These are phyloP conservation scores for Cichorium intybus DNA, from an alignment of 140 eudicot species.

Conservation along the genomic window DNA sequence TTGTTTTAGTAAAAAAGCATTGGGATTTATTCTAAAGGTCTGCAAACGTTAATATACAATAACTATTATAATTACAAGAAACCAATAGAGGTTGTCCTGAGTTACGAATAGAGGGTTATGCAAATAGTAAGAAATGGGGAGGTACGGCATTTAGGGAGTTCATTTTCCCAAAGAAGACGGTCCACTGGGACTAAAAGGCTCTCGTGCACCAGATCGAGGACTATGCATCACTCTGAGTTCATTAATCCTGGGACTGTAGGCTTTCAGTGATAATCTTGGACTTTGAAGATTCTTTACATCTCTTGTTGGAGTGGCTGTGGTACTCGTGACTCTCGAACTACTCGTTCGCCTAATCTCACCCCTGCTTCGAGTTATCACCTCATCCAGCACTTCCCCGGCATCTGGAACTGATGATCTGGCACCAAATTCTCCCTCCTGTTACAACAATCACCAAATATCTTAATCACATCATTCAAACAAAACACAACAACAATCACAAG, in stretches of 20 bases:
- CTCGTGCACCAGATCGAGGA: conserved; percentile 48
- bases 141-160: neutral
- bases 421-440: conserved; percentile 72
- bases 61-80: conserved; percentile 23
- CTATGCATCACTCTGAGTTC: conserved; percentile 63
- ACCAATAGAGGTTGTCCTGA: conserved; percentile 29
- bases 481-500: neutral
- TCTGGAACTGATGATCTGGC: conserved; percentile 46
- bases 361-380: conserved; percentile 78
- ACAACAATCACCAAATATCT: neutral
- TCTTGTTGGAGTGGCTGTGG: conserved; percentile 61
- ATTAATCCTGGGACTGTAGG: conserved; percentile 65
- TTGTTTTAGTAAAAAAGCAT: neutral
- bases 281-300: conserved; percentile 45
- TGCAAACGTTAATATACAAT: conserved; percentile 31
- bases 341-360: conserved; percentile 78
- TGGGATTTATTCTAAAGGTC: conserved; percentile 28
- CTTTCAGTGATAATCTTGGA: conserved; percentile 42
- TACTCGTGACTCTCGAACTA: conserved; percentile 76
- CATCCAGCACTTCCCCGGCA: conserved; percentile 74
- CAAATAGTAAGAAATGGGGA: neutral
- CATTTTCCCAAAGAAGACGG: conserved; percentile 65
- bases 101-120: conserved; percentile 16
- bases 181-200: conserved; percentile 47
- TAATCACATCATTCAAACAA: neutral